Base-by-base conservation (phyloP, 495 filamentous ascomycete genomes). In the Daldinia decipiens region DNA sequence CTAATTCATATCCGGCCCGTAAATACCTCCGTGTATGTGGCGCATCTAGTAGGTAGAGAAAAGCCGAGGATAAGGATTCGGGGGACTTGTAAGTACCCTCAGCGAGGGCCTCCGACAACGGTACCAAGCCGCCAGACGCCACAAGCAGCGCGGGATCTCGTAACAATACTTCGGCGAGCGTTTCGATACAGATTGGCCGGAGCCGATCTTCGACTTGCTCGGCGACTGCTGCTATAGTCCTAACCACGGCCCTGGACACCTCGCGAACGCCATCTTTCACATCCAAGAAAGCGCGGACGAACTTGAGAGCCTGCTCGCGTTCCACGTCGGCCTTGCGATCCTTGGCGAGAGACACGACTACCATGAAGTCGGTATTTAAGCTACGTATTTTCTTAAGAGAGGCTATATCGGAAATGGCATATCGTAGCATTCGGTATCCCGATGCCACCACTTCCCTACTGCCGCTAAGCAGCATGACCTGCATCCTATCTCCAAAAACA, bases 271-370 rank as follows among this genome's bases (percentile, higher is more conserved):
- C 95, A 69, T 93, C 93, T 75, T 98, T 97, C 71, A 99, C 93
- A 70, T 98, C 96, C 26, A 99, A 82, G 77, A 99, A 99, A 6
- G 94, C 93, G 62, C 95, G 87, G 26, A 98, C 92, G 79, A 99
- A 98, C 77, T 99, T 99, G 69, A 99, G 79, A 0, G 95, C 95
- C 79, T 99, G 95, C 77, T 99, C 95, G 52, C 95, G 89, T 80
- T 99, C 95, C 50, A 99, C 93, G 76, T 93, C 95, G 11, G 95
- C 91, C 76, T 97, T 98, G 76, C 92, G 91, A 75, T 98, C 94
- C 76, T 98, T 98, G 67, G 94, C 91, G 27, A 99, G 85, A 7
- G 95, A 97, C 65, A 87, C 88, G 53, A 96, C 93, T 6, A 97
- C 94, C 27, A 98, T 84, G 74, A 94, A 92, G 77, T 99, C 95